Evolutionary conservation across 495 filamentous ascomycete genomes (phyloP), one percentile per base, ranked within the genome.

Genomic region (Beverwykella pulmonaria): DNA sequence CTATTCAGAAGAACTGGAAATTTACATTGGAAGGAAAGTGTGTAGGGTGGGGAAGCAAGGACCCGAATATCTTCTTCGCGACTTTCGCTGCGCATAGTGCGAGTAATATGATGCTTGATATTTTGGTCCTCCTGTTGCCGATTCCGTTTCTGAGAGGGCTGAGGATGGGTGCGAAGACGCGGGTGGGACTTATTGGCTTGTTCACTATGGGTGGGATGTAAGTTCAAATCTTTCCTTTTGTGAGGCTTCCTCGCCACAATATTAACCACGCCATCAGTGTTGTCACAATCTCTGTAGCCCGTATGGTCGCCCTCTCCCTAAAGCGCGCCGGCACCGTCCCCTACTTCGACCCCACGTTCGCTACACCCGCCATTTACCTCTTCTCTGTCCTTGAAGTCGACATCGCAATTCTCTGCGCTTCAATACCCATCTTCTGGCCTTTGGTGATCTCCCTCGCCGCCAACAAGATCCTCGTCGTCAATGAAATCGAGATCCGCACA

Each of bases 381-480:
- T 68, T 65, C 54, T 71, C 69, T 20, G 50, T 52, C 54, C 64
- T 68, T 55, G 69, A 71, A 50, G 48, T 71, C 60, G 54, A 71
- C 34, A 49, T 68, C 29, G 69, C 69, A 32, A 71, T 71, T 27
- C 46, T 71, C 2, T 65, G 59, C 56, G 69, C 69, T 30, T 60
- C 53, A 1, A 68, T 68, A 55, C 69, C 69, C 27, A 71, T 68
- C 36, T 71, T 68, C 56, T 71, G 69, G 69, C 69, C 69, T 0
- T 25, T 64, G 27, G 59, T 71, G 25, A 23, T 52, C 15, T 50
- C 46, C 14, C 30, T 71, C 36, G 44, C 68, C 29, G 36, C 25
- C 30, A 62, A 62, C 59, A 71, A 71, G 34, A 71, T 68, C 69
- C 64, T 71, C 57, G 59, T 68, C 65, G 69, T 71, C 46, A 71